A percentile compares a stretch with the other conserved stretches of the same genome.
Conservation (phyloP, 495 filamentous ascomycete genomes). For the Bacidia rubella region DNA sequence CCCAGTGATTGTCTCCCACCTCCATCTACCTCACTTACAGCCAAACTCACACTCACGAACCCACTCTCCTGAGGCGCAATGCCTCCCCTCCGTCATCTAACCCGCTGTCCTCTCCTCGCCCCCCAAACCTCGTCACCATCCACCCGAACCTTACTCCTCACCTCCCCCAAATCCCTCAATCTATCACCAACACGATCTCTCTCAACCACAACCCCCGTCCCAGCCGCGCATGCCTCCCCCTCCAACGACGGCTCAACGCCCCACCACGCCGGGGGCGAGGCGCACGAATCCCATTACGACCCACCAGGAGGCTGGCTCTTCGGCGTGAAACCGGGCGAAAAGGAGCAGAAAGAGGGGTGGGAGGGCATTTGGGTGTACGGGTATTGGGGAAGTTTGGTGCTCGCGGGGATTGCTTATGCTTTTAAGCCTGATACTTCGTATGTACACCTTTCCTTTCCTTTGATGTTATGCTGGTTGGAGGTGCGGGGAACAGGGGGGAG, state of each 20-base stretch:
- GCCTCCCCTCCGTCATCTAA: slow-evolving; percentile 8
- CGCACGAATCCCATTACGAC: slow-evolving; percentile 73
- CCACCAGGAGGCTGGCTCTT: slow-evolving; percentile 84
- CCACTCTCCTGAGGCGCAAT: slow-evolving; percentile 5
- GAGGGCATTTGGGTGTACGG: slow-evolving; percentile 79
- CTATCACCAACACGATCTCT: too few relatives aligned
- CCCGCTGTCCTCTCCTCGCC: background rate
- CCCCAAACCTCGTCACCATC: background rate
- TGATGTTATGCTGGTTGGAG: background rate
- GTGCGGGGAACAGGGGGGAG: background rate
- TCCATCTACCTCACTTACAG: background rate
- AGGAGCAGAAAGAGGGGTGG: slow-evolving; percentile 92
- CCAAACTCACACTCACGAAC: background rate
- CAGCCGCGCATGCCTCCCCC: background rate
- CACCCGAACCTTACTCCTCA: background rate
- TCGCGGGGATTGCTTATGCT: slow-evolving; percentile 71
- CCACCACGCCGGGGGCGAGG: slow-evolving; percentile 17
- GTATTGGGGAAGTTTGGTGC: slow-evolving; percentile 68
- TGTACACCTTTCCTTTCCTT: slow-evolving; percentile 29
- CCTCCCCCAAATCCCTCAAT: slow-evolving; percentile 1
- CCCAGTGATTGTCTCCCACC: background rate
- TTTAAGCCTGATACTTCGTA: slow-evolving; percentile 99
- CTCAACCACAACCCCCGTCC: background rate
- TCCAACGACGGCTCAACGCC: slow-evolving; percentile 7
- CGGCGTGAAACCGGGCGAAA: slow-evolving; percentile 82